Percentiles rank a stretch among this genome's conserved stretches.
These are phyloP conservation scores for Cutaneotrichosporon cyanovorans DNA, from an alignment of 1,284 basidiomycete genomes.

Conservation along the genomic window DNA sequence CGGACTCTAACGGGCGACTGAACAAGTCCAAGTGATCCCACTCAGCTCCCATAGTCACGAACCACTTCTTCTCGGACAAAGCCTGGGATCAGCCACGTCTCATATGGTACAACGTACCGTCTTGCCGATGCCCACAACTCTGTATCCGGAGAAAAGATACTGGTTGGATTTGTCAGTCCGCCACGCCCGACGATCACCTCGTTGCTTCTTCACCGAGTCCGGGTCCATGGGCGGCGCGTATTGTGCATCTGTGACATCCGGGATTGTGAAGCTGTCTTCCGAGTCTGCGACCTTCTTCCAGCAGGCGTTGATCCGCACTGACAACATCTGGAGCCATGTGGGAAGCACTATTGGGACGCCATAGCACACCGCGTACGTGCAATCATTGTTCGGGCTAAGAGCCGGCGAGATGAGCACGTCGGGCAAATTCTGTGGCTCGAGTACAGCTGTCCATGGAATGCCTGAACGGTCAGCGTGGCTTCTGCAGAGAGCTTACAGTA, in stretches of 20 bases:
- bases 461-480: conserved; percentile 10
- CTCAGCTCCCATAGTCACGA: conserved; percentile 32
- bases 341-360: conserved; percentile 33
- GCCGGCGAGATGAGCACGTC: conserved; percentile 22
- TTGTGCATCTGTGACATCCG: conserved; percentile 14
- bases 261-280: conserved; percentile 33
- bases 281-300: conserved; percentile 37
- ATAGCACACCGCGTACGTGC: conserved; percentile 28
- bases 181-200: conserved; percentile 17
- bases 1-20: conserved; percentile 10
- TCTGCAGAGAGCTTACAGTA: conserved; percentile 26
- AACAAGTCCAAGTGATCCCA: conserved; percentile 31
- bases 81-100: neutral
- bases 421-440: conserved; percentile 19
- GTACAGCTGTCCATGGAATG: conserved; percentile 23
- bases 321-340: conserved; percentile 22
- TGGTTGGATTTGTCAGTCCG: conserved; percentile 19
- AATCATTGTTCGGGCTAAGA: conserved; percentile 12
- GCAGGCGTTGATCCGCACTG: conserved; percentile 17
- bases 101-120: neutral
- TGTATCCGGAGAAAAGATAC: conserved; percentile 28
- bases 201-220: conserved; percentile 2
- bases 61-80: conserved; percentile 23
- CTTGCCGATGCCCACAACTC: conserved; percentile 23
- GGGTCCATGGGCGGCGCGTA: conserved; percentile 20